Percentiles rank a stretch among this genome's conserved stretches.
Conservation (phyloP, 2,329 filamentous ascomycete species). For the Akanthomyces dipterigenus region DNA sequence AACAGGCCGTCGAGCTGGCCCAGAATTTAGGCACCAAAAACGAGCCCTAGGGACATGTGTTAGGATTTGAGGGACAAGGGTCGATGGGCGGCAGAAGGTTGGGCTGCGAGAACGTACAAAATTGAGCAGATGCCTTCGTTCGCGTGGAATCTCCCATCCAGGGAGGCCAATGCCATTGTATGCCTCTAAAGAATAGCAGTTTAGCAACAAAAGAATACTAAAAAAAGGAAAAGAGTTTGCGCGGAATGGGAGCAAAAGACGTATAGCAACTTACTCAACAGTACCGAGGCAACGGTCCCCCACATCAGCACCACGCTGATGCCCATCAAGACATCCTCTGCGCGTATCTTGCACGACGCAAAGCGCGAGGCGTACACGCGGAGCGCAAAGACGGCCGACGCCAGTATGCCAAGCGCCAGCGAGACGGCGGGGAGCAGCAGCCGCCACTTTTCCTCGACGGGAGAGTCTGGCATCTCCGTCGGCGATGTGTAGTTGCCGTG, state of each 20-base stretch:
- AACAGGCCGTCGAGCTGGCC: conserved; percentile 9
- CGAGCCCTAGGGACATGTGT: neutral
- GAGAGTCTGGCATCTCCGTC: neutral
- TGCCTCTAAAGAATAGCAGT: neutral
- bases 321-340: conserved; percentile 9
- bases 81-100: too few species aligned
- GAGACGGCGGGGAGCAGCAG: neutral
- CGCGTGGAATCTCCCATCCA: neutral
- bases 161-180: conserved; percentile 8
- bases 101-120: neutral
- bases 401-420: conserved; percentile 8
- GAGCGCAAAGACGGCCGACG: neutral
- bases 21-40: conserved; percentile 10
- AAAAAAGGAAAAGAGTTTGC: neutral
- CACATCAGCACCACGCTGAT: conserved; percentile 11
- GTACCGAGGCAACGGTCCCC: conserved; percentile 5
- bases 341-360: conserved; percentile 3
- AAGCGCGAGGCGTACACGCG: conserved; percentile 2
- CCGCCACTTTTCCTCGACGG: neutral
- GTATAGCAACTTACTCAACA: conserved; percentile 5
- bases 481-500: neutral
- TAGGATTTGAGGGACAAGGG: neutral
- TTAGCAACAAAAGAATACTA: too few species aligned
- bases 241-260: too few species aligned
- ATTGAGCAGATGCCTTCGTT: neutral